Evolutionary conservation across 2,329 filamentous ascomycete genomes (phyloP).

Genomic region (Tympanopsis confertula): DNA sequence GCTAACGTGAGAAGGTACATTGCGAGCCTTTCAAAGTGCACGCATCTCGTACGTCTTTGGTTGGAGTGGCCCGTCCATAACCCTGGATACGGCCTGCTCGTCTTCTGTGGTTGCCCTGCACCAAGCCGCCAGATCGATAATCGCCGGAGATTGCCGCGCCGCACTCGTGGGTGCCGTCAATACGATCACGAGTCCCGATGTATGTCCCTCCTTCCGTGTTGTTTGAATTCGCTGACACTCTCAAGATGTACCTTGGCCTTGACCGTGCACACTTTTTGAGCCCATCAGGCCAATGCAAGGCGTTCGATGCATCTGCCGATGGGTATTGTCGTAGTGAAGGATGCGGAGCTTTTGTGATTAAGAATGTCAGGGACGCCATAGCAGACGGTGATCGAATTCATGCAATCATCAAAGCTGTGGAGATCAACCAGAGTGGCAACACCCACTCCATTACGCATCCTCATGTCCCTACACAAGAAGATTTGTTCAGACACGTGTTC

Average conservation of each 20-base stretch:
- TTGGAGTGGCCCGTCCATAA: slow-evolving; percentile 17
- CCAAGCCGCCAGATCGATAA: neutral
- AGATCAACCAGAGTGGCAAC: neutral
- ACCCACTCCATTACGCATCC: neutral
- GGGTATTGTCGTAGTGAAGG: slow-evolving; percentile 5
- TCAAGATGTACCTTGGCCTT: slow-evolving; percentile 8
- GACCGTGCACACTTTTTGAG: slow-evolving; percentile 12
- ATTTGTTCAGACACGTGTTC: neutral
- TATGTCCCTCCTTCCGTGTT: slow-evolving; percentile 2
- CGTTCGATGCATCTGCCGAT: slow-evolving; percentile 15
- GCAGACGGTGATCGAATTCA: slow-evolving; percentile 5
- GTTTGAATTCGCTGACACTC: neutral
- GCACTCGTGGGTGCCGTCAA: slow-evolving; percentile 10
- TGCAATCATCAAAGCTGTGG: neutral
- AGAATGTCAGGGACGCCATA: slow-evolving; percentile 7
- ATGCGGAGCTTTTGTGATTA: slow-evolving; percentile 4
- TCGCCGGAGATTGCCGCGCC: slow-evolving; percentile 6
- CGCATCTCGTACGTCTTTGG: slow-evolving; percentile 21
- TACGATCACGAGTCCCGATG: slow-evolving; percentile 8
- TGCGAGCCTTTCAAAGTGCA: slow-evolving; percentile 13
- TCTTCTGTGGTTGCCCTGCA: slow-evolving; percentile 23
- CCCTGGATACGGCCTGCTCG: slow-evolving; percentile 23
- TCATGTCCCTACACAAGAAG: neutral
- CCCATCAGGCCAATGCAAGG: slow-evolving; percentile 16
- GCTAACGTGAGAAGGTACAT: slow-evolving; percentile 8